Evolutionary conservation across 139 green algal genomes (phyloP).

Genomic region (Volvox reticuliferus): DNA sequence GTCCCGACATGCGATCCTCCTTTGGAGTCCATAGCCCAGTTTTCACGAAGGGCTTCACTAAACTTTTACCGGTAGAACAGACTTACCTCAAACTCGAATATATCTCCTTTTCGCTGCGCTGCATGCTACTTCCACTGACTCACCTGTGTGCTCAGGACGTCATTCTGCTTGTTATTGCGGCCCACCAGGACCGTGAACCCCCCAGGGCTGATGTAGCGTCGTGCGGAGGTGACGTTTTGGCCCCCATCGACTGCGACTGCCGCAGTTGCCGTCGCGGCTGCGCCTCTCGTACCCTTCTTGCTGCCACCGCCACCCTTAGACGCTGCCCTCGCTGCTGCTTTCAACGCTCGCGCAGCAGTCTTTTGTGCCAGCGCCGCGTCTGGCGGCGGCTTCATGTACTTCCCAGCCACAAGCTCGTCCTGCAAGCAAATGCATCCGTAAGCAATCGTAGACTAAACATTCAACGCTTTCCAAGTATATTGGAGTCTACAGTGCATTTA

Average conservation of each 20-base stretch:
- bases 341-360: constrained; percentile 72
- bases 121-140: not conserved
- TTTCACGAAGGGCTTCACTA: too few relatives aligned
- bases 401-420: constrained; percentile 78
- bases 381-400: constrained; percentile 76
- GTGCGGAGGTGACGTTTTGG: constrained; percentile 49
- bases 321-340: constrained; percentile 58
- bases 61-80: too few relatives aligned
- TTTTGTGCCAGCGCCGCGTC: constrained; percentile 78
- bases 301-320: not conserved
- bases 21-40: too few relatives aligned
- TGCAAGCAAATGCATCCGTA: not conserved
- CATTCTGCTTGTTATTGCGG: constrained; percentile 91
- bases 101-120: too few relatives aligned
- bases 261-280: not conserved
- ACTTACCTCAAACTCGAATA: too few relatives aligned
- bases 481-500: too few relatives aligned
- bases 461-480: too few relatives aligned
- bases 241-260: not conserved
- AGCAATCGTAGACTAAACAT: too few relatives aligned
- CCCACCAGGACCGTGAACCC: constrained; percentile 77
- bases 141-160: constrained; percentile 76
- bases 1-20: too few relatives aligned
- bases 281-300: constrained; percentile 7
- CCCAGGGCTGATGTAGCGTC: constrained; percentile 72